These are phyloP conservation scores for Rhinocladiella similis DNA, from an alignment of 2,329 filamentous ascomycete species.

Conservation along the genomic window DNA sequence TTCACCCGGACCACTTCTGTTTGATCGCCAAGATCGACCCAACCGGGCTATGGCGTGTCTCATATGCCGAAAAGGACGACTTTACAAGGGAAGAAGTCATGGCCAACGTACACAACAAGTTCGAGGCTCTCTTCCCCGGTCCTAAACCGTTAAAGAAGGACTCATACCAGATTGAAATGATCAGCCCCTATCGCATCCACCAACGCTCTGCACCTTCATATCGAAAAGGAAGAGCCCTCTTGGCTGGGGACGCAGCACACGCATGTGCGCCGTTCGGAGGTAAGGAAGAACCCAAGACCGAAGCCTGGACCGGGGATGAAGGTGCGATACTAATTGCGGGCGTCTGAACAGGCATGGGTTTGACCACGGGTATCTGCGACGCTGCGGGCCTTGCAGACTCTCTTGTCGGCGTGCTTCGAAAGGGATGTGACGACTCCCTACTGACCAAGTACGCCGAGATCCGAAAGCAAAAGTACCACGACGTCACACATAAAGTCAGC, in stretches of 20 bases:
- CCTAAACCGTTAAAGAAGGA: slow-evolving; percentile 48
- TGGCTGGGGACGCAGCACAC: slow-evolving; percentile 63
- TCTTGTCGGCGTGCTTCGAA: slow-evolving; percentile 46
- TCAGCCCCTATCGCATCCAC: slow-evolving; percentile 62
- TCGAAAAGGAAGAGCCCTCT: slow-evolving; percentile 56
- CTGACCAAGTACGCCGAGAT: slow-evolving; percentile 44
- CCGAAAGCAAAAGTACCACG: slow-evolving; percentile 38
- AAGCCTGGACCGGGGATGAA: slow-evolving; percentile 6
- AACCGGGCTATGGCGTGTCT: slow-evolving; percentile 62
- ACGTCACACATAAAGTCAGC: slow-evolving; percentile 38
- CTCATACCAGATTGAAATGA: slow-evolving; percentile 57
- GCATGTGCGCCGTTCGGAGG: slow-evolving; percentile 49
- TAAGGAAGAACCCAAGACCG: slow-evolving; percentile 28
- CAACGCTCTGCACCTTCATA: slow-evolving; percentile 59
- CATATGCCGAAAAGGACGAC: slow-evolving; percentile 59
- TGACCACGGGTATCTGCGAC: slow-evolving; percentile 64
- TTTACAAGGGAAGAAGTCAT: slow-evolving; percentile 55
- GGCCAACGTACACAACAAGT: slow-evolving; percentile 55
- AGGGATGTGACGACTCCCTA: slow-evolving; percentile 39
- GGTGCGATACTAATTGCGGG: background rate
- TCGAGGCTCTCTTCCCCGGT: slow-evolving; percentile 58
- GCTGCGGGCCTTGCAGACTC: slow-evolving; percentile 62
- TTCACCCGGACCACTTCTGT: slow-evolving; percentile 61
- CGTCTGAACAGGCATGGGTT: slow-evolving; percentile 54
- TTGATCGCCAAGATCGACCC: slow-evolving; percentile 61